Percentiles rank a stretch among this genome's conserved stretches.
These are phyloP conservation scores for Morella rubra DNA, from an alignment of 306 rosid genomes.

Conservation along the genomic window DNA sequence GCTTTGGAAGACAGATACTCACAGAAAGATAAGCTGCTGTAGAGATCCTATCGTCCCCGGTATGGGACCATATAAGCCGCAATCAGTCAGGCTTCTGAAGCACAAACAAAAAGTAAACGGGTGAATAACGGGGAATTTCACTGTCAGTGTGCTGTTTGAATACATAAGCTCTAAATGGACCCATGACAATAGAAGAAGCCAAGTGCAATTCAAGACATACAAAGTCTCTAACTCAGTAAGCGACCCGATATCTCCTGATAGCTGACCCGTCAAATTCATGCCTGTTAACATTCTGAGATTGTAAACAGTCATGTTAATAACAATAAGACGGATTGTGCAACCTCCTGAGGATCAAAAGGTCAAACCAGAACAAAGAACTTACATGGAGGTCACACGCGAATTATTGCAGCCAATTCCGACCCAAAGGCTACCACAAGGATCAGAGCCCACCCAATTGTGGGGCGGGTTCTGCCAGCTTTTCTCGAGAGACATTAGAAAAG, in stretches of 20 bases:
- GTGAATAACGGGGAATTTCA: background rate
- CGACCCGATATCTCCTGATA: background rate
- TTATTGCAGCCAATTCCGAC: constrained; percentile 39
- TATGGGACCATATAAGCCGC: background rate
- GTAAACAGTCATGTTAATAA: background rate
- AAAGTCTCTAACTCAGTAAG: background rate
- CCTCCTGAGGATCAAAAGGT: background rate
- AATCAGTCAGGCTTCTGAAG: background rate
- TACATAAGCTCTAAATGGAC: background rate
- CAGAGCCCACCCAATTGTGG: constrained; percentile 31
- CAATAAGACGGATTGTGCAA: background rate
- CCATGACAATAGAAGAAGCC: background rate
- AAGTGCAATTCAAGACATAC: background rate
- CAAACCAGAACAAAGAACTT: background rate
- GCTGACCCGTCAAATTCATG: background rate
- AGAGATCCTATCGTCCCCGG: background rate
- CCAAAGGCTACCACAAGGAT: constrained; percentile 47
- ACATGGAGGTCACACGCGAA: constrained; percentile 38
- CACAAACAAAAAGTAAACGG: background rate
- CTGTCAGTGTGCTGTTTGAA: background rate
- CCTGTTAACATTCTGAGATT: background rate
- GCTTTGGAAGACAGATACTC: background rate
- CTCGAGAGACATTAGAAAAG: constrained; percentile 20
- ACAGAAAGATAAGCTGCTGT: background rate
- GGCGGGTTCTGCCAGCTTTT: constrained; percentile 29